Conservation (phyloP, 2,329 filamentous ascomycete genomes). For the Thermothelomyces thermophilus region DNA sequence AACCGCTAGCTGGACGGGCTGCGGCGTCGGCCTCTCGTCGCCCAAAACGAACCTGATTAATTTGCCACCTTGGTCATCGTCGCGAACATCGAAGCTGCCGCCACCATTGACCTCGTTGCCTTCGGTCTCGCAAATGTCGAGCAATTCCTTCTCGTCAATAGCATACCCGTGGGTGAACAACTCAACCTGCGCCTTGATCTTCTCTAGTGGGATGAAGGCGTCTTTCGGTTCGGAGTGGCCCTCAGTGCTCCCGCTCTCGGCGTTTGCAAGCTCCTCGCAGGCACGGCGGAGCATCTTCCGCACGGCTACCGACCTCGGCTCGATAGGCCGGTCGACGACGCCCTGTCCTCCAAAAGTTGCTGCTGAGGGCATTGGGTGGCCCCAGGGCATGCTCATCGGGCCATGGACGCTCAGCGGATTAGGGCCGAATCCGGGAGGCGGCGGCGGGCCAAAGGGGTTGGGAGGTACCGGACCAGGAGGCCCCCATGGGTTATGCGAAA, state of each 20-base stretch:
- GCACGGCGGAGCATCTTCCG: constrained; percentile 70
- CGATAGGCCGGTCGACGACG: constrained; percentile 39
- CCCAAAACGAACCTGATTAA: constrained; percentile 50
- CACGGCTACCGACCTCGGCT: constrained; percentile 61
- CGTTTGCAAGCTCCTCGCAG: constrained; percentile 54
- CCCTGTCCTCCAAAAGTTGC: constrained; percentile 27
- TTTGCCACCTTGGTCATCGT: constrained; percentile 39
- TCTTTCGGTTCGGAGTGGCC: constrained; percentile 34
- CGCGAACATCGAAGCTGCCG: constrained; percentile 70
- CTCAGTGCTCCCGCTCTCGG: constrained; percentile 27
- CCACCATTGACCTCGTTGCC: constrained; percentile 82
- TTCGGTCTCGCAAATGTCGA: constrained; percentile 84
- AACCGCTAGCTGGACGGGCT: constrained; percentile 36
- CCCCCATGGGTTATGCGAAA: constrained; percentile 24
- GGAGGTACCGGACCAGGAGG: constrained; percentile 20
- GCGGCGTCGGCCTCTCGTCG: constrained; percentile 37
- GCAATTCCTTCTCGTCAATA: constrained; percentile 59
- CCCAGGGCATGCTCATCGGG: constrained; percentile 20
- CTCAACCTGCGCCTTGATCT: constrained; percentile 60
- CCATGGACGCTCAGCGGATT: constrained; percentile 25
- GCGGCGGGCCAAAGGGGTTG: constrained; percentile 31
- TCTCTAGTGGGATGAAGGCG: constrained; percentile 63
- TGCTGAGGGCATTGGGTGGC: constrained; percentile 11
- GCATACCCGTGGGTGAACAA: constrained; percentile 43
- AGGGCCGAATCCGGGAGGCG: constrained; percentile 42